phyloP scores from a whole-genome alignment of 352 stramenopile genomes.

The Thalassiosira ordinaria region DNA sequence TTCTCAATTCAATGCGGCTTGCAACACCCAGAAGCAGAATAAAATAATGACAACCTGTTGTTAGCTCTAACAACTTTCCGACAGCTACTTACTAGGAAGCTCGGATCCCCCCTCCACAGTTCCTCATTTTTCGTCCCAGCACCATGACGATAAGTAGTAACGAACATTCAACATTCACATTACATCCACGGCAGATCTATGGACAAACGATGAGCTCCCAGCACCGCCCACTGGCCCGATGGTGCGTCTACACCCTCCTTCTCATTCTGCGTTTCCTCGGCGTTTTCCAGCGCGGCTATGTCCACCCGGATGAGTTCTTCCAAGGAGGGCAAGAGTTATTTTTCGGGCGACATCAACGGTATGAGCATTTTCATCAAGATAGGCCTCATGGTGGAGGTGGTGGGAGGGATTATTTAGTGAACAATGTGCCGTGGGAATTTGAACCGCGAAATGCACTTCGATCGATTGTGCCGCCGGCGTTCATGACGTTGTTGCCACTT shows the following conservation, averaged over 20 bases:
- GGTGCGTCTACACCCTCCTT: slow-evolving; percentile 49
- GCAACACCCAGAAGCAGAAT: no score
- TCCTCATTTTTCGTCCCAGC: no score
- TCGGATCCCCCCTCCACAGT: no score
- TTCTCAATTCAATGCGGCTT: no score
- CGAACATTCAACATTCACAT: no score
- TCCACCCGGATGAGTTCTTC: slow-evolving; percentile 86
- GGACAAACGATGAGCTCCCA: slow-evolving; percentile 1
- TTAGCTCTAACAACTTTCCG: no score
- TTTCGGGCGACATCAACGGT: slow-evolving; percentile 62
- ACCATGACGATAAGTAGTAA: no score
- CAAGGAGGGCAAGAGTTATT: slow-evolving; percentile 83
- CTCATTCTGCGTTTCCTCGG: slow-evolving; percentile 45
- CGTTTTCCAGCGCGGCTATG: slow-evolving; percentile 62
- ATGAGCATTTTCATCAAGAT: not conserved
- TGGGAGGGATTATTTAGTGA: slow-evolving; percentile 28
- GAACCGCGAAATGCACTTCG: slow-evolving; percentile 69
- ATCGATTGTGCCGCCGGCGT: slow-evolving; percentile 69
- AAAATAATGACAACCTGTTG: no score
- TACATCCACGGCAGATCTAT: no score
- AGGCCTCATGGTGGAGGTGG: not conserved
- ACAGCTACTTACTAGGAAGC: no score
- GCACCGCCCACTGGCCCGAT: not conserved
- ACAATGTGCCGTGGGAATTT: slow-evolving; percentile 75
- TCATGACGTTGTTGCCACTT: slow-evolving; percentile 78